Evolutionary conservation across 345 rosid species (phyloP), one percentile per base, ranked within the genome.

Genomic region (Boechera divaricarpa): DNA sequence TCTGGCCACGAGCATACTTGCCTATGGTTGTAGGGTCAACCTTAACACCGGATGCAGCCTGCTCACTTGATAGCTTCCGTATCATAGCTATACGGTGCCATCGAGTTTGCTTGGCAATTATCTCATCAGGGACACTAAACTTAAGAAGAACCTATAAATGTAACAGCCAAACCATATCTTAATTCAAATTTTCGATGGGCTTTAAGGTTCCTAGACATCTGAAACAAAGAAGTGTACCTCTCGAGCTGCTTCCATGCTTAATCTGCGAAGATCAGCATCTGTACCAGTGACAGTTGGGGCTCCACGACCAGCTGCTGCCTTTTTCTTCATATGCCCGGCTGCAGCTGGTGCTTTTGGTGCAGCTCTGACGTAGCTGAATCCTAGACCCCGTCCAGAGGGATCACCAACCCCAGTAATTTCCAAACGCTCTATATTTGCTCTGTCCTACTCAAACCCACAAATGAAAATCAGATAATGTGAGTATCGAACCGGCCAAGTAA

Each of bases 41-140:
- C 83, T 92, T 88, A 73, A 92, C 89, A 15, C 99, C 98, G 36
- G 98, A 87, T 70, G 95, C 87, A 63, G 99, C 97, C 87, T 95
- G 98, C 83, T 92, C 99, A 83, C 99, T 92, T 69, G 97, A 95
- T 82, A 95, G 98, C 82, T 95, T 89, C 48, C 99, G 93, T 75
- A 95, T 95, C 97, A 91, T 89, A 51, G 99, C 99, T 83, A 95
- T 95, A 63, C 98, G 97, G 77, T 95, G 99, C 99, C 98, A 92
- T 75, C 99, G 87, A 38, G 98, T 95, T 83, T 85, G 96, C 80
- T 87, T 95, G 72, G 96, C 89, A 73, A 92, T 91, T 77, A 86
- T 83, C 72, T 92, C 97, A 75, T 95, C 98, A 11, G 91, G 89
- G 68, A 95, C 94, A 86, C 89, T 88, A 85, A 95, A 92, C 85